A percentile compares a stretch with the other conserved stretches of the same genome.
Evolutionary conservation across 805 yeast genomes (phyloP).

Genomic region (Candida adriatica): DNA sequence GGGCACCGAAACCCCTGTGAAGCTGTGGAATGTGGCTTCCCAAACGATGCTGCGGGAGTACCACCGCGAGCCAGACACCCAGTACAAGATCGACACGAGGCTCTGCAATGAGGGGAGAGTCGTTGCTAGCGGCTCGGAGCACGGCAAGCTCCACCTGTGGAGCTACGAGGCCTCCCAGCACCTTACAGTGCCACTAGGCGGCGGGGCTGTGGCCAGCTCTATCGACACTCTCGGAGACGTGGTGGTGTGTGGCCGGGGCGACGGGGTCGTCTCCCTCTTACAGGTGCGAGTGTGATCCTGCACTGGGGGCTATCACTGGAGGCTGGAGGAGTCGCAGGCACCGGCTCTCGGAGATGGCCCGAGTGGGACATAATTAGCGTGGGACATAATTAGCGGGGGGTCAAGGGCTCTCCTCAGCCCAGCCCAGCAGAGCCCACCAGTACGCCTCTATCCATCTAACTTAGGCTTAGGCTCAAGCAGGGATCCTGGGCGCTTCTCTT

Average conservation of each 20-base stretch:
- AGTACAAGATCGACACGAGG: constrained; percentile 9
- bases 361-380: too few species aligned
- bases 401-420: too few species aligned
- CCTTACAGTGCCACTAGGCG: neutral
- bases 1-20: constrained; percentile 1
- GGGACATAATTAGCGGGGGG: too few species aligned
- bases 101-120: neutral
- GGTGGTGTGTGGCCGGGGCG: neutral
- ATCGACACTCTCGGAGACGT: neutral
- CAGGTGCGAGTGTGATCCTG: too few species aligned
- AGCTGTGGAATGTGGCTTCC: constrained; percentile 3
- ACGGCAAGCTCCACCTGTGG: constrained; percentile 8
- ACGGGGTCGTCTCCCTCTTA: neutral
- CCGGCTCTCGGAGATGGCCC: neutral
- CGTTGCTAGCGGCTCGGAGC: constrained; percentile 10
- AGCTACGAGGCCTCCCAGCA: neutral
- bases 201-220: constrained; percentile 2
- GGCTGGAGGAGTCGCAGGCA: neutral
- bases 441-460: too few species aligned
- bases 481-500: too few species aligned
- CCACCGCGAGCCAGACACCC: constrained; percentile 1
- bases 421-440: too few species aligned
- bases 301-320: too few species aligned
- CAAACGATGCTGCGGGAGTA: neutral
- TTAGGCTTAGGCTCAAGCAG: too few species aligned